Evolutionary conservation across 768 basidiomycete genomes (phyloP).

Genomic region (Russula foetens): DNA sequence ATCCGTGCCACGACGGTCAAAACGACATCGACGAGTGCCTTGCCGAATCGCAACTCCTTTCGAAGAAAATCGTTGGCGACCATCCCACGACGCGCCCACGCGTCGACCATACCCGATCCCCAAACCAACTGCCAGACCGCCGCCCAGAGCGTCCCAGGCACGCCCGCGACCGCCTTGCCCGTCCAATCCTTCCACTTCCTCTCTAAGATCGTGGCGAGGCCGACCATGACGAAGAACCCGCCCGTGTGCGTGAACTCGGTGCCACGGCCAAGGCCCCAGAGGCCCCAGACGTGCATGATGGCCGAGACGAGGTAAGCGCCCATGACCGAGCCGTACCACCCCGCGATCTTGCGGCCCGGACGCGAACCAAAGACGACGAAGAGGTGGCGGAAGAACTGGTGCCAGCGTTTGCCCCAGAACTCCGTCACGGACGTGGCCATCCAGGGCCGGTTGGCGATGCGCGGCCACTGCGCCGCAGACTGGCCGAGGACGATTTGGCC

Average conservation of each 20-base stretch:
- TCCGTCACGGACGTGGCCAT: conserved; percentile 30
- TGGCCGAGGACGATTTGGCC: conserved; percentile 28
- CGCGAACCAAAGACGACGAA: conserved; percentile 29
- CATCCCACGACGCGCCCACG: conserved; percentile 16
- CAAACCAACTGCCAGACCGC: conserved; percentile 38
- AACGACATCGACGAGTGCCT: neutral
- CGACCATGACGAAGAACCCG: conserved; percentile 55
- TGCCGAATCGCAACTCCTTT: conserved; percentile 10
- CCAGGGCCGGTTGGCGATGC: conserved; percentile 31
- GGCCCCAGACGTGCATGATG: conserved; percentile 47
- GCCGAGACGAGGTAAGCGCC: conserved; percentile 57
- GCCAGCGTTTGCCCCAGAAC: conserved; percentile 37
- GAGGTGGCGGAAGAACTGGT: conserved; percentile 29
- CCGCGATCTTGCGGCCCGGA: conserved; percentile 34
- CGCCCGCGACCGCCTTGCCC: conserved; percentile 40
- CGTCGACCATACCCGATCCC: conserved; percentile 24
- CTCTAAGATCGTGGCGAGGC: conserved; percentile 46
- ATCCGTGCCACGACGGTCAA: neutral
- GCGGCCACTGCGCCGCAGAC: conserved; percentile 30
- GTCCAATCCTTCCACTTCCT: conserved; percentile 36
- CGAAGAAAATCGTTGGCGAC: conserved; percentile 8
- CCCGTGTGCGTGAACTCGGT: conserved; percentile 36
- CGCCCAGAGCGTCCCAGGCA: conserved; percentile 47
- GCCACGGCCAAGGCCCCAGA: conserved; percentile 56
- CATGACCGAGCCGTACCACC: conserved; percentile 42